Conservation (phyloP, 176 grass and related monocot genomes). For the Alopecurus myosuroides region DNA sequence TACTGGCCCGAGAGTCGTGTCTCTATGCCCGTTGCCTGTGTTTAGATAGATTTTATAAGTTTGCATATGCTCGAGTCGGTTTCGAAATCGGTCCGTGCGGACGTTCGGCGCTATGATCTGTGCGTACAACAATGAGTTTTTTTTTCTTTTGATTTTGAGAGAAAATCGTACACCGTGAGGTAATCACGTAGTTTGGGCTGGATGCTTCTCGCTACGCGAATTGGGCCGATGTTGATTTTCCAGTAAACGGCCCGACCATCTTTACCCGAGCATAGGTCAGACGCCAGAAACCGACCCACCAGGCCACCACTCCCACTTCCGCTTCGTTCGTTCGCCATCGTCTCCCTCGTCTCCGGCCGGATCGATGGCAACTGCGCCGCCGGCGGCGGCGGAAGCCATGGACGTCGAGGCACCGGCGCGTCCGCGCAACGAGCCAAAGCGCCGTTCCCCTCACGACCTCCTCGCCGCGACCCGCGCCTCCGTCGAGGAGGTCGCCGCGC, state of each 20-base stretch:
- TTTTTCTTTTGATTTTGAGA: no score
- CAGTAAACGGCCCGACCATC: background rate
- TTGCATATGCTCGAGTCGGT: no score
- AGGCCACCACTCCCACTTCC: background rate
- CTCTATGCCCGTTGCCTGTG: no score
- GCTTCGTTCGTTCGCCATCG: background rate
- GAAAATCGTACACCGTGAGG: no score
- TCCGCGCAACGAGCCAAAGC: background rate
- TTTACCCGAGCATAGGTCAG: background rate
- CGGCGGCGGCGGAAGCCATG: constrained; percentile 54
- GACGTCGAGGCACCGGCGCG: constrained; percentile 34
- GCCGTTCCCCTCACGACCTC: constrained; percentile 40
- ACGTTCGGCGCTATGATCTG: no score
- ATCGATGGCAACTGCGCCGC: constrained; percentile 4
- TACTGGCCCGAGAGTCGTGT: no score
- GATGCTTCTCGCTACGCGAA: background rate
- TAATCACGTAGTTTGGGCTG: no score
- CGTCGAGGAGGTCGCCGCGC: constrained; percentile 72
- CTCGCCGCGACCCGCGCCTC: constrained; percentile 67
- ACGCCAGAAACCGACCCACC: background rate
- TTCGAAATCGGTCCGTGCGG: no score
- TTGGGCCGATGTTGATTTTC: background rate
- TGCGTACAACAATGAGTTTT: no score
- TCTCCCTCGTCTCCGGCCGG: constrained; percentile 7
- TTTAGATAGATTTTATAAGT: no score